phyloP scores from a whole-genome alignment of 768 basidiomycete species.

The Phlebiopsis gigantea region DNA sequence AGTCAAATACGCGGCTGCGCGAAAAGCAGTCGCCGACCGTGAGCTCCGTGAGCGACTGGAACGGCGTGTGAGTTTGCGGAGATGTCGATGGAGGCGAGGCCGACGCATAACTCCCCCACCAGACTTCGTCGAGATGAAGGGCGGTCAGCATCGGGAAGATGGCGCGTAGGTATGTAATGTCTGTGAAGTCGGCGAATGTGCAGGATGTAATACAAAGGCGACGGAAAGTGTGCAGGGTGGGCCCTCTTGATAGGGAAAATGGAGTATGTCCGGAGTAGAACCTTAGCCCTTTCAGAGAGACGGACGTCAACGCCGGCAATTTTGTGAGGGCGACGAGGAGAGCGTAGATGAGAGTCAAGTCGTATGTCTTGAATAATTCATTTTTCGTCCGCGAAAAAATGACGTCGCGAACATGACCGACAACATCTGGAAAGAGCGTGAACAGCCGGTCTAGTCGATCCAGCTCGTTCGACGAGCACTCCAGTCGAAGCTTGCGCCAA shows the following conservation, averaged over 20 bases:
- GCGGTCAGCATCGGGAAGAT: neutral
- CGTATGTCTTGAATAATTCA: conserved; percentile 3
- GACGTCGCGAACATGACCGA: conserved; percentile 2
- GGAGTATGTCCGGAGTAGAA: neutral
- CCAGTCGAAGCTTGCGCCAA: conserved; percentile 7
- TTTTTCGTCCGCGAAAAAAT: conserved; percentile 3
- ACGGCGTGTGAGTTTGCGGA: neutral
- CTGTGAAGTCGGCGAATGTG: conserved; percentile 7
- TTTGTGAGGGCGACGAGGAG: conserved; percentile 2
- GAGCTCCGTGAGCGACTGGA: conserved; percentile 1
- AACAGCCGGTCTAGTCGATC: neutral
- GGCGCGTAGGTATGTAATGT: conserved; percentile 1
- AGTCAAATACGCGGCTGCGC: conserved; percentile 7
- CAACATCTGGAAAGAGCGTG: neutral
- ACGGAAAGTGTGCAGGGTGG: neutral
- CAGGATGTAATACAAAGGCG: conserved; percentile 7
- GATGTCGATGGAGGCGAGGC: neutral
- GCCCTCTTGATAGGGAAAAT: neutral
- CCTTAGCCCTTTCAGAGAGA: conserved; percentile 12
- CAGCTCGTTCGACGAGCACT: neutral
- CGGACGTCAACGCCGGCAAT: neutral
- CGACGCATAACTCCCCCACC: conserved; percentile 11
- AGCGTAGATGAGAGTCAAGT: conserved; percentile 5
- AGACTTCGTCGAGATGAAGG: conserved; percentile 10
- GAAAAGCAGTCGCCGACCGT: conserved; percentile 13